Evolutionary conservation across 2,329 filamentous ascomycete species (phyloP), one percentile per base, ranked within the genome.

Genomic region (Pleomassaria siparia): DNA sequence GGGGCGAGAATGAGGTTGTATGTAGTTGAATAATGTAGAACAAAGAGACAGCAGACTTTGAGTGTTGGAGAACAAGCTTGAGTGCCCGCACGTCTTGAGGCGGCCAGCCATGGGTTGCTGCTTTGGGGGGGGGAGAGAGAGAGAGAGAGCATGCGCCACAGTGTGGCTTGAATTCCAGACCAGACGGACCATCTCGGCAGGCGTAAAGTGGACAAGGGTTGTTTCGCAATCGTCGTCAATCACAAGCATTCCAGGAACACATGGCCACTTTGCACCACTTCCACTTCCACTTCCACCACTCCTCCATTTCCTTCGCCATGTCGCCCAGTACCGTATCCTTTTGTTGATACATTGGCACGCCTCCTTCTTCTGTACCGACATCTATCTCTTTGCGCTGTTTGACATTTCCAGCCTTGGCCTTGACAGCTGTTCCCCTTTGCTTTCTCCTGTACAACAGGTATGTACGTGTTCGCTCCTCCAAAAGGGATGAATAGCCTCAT

Each of bases 391-490:
- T 33, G 39, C 44, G 41, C 43, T 40, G 39, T 50, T 43, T 33
- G 45, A 54, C 50, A 42, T 51, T n/a, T n/a, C 43, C 44, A 44
- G 46, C 49, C 32, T 26, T 24, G 5, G 39, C 43, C 39, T 48
- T 50, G 35, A 11, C 28, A 25, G 44, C 39, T 40, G 24, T 26
- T 45, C 32, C 8, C 26, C 49, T 56, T 59, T 53, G 51, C 45
- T 54, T 66, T 67, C 59, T 57, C 45, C 50, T 64, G 59, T 69
- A 67, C 55, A 67, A 64, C n/a, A n/a, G n/a, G n/a, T n/a, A n/a
- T n/a, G 66, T 70, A 62, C 56, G 66, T 62, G 33, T 40, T 37
- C 24, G 13, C 44, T 37, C 40, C 44, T 40, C 42, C 52, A 51
- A 63, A 64, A 64, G 62, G 63, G 60, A 63, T 54, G 54, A 24